Evolutionary conservation across 768 basidiomycete genomes (phyloP).

Genomic region (Russula brevipes): DNA sequence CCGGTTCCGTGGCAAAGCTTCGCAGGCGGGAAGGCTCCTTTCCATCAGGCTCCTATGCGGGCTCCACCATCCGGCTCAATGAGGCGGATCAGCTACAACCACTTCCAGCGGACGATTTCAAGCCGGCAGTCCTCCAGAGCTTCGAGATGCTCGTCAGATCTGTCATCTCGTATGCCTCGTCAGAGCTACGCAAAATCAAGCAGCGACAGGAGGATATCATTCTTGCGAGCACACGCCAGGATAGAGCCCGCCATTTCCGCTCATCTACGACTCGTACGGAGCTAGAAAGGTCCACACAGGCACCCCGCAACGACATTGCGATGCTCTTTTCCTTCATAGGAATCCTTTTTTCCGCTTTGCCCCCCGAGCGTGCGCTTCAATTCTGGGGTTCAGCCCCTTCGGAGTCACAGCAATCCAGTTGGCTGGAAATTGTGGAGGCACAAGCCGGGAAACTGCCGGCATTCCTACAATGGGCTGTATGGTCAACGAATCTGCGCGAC

Average conservation of each 20-base stretch:
- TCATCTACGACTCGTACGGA: slow-evolving; percentile 33
- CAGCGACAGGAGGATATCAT: slow-evolving; percentile 84
- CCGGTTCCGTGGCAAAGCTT: slow-evolving; percentile 52
- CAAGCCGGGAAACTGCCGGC: slow-evolving; percentile 58
- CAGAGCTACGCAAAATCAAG: slow-evolving; percentile 80
- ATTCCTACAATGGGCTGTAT: slow-evolving; percentile 87
- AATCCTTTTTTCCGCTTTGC: slow-evolving; percentile 67
- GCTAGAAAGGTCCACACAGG: slow-evolving; percentile 34
- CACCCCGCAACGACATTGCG: slow-evolving; percentile 78
- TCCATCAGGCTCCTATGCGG: slow-evolving; percentile 30
- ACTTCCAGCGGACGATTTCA: slow-evolving; percentile 46
- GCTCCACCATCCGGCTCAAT: slow-evolving; percentile 25
- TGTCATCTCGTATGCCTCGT: slow-evolving; percentile 69
- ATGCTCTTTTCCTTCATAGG: slow-evolving; percentile 81
- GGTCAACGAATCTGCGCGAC: slow-evolving; percentile 75
- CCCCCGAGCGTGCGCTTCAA: slow-evolving; percentile 71
- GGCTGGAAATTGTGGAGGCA: slow-evolving; percentile 57
- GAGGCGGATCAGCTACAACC: slow-evolving; percentile 40
- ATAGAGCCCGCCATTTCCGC: slow-evolving; percentile 51
- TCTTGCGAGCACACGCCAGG: slow-evolving; percentile 59
- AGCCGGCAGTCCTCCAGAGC: slow-evolving; percentile 48
- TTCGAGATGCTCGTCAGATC: slow-evolving; percentile 71
- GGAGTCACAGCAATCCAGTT: slow-evolving; percentile 41
- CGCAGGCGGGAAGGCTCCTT: slow-evolving; percentile 39
- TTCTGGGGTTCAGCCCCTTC: slow-evolving; percentile 68